Evolutionary conservation across 768 basidiomycete genomes (phyloP).

Genomic region (Pisolithus marmoratus): DNA sequence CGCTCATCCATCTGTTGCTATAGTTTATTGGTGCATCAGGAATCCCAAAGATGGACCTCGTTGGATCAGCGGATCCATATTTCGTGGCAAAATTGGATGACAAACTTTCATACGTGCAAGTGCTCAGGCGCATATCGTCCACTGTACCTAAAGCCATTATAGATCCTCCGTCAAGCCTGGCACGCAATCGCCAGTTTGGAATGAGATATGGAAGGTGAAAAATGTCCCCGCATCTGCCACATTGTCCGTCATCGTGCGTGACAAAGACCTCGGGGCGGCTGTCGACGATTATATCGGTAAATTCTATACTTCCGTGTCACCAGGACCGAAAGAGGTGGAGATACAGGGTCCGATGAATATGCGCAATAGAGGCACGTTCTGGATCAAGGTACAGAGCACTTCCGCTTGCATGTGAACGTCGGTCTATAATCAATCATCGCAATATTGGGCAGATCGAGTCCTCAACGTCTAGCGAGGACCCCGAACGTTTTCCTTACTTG

Average conservation of each 20-base stretch:
- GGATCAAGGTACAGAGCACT: constrained; percentile 47
- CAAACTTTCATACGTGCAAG: constrained; percentile 58
- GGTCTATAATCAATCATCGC: constrained; percentile 1
- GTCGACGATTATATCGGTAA: constrained; percentile 63
- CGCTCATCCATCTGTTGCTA: not conserved
- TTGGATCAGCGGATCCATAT: constrained; percentile 62
- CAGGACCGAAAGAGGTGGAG: constrained; percentile 60
- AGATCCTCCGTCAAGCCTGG: constrained; percentile 63
- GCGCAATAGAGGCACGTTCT: constrained; percentile 54
- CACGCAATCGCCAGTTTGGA: constrained; percentile 64
- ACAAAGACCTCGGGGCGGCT: constrained; percentile 57
- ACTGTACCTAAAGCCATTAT: not conserved
- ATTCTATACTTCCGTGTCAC: constrained; percentile 45
- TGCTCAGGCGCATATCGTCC: constrained; percentile 8
- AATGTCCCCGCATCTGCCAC: constrained; percentile 64
- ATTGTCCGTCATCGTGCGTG: constrained; percentile 55
- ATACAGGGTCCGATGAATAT: constrained; percentile 50
- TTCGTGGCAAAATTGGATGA: constrained; percentile 65
- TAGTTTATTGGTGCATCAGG: constrained; percentile 70
- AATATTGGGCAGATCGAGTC: constrained; percentile 45
- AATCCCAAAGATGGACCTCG: constrained; percentile 66
- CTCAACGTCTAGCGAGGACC: constrained; percentile 38
- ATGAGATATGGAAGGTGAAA: constrained; percentile 67
- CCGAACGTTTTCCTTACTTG: constrained; percentile 45
- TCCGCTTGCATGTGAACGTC: not conserved